Conservation (phyloP, 1,284 basidiomycete species). For the Ustilago trichophora region DNA sequence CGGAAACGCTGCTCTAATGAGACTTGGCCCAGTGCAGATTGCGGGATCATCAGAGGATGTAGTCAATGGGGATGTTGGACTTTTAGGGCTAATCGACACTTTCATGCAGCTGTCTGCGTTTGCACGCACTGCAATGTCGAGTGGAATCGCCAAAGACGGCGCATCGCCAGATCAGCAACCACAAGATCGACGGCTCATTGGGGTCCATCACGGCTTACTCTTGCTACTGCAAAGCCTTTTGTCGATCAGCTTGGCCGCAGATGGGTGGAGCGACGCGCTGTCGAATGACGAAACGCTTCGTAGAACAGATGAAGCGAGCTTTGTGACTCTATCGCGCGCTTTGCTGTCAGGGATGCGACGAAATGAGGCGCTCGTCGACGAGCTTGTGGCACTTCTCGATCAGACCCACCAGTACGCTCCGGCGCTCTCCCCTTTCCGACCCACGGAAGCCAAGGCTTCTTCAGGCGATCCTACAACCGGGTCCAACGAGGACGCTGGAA, state of each 20-base stretch:
- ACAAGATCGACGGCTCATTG: constrained; percentile 37
- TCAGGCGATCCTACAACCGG: too few relatives aligned
- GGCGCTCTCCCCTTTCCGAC: constrained; percentile 50
- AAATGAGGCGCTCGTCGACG: constrained; percentile 15
- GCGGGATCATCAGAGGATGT: not conserved
- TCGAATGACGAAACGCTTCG: too few relatives aligned
- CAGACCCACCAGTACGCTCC: constrained; percentile 45
- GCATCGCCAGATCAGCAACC: constrained; percentile 16
- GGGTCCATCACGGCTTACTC: constrained; percentile 42
- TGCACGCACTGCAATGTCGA: constrained; percentile 35
- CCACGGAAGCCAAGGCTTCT: not conserved
- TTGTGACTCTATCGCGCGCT: constrained; percentile 3
- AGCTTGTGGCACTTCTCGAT: constrained; percentile 35
- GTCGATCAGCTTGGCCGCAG: constrained; percentile 41
- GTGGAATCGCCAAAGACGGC: constrained; percentile 19
- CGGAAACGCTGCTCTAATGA: too few relatives aligned
- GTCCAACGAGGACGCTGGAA: too few relatives aligned
- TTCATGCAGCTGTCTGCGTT: constrained; percentile 31
- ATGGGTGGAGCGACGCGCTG: constrained; percentile 21
- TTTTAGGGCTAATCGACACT: constrained; percentile 14
- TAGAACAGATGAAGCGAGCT: too few relatives aligned
- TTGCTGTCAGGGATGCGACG: constrained; percentile 14
- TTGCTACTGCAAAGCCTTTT: constrained; percentile 43
- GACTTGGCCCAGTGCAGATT: not conserved
- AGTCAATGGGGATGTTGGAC: not conserved